Evolutionary conservation across 306 rosid species (phyloP).

Genomic region (Chamaecrista fasciculata): DNA sequence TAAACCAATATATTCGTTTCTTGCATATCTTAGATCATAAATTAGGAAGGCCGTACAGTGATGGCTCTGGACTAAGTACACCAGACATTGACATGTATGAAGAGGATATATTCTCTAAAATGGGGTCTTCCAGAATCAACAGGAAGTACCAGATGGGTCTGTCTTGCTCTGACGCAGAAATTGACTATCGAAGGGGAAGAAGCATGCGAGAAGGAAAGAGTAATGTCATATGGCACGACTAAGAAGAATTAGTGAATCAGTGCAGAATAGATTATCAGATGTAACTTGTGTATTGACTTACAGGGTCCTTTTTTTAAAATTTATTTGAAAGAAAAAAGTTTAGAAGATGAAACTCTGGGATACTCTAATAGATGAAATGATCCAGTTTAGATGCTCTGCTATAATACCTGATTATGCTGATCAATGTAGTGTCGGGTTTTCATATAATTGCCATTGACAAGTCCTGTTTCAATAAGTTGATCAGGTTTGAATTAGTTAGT

Average conservation of each 20-base stretch:
- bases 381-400: conserved; percentile 62
- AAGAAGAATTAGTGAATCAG: conserved; percentile 40
- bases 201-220: conserved; percentile 67
- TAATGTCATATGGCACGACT: conserved; percentile 57
- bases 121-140: conserved; percentile 57
- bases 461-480: conserved; percentile 28
- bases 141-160: conserved; percentile 66
- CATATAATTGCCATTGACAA: conserved; percentile 12
- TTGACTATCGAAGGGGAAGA: conserved; percentile 90
- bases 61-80: conserved; percentile 57
- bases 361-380: conserved; percentile 58
- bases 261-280: conserved; percentile 37
- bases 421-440: conserved; percentile 42
- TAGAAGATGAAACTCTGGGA: conserved; percentile 29
- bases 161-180: conserved; percentile 94
- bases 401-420: conserved; percentile 42
- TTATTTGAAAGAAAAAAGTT: background rate
- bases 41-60: conserved; percentile 45
- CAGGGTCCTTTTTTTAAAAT: conserved; percentile 26
- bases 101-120: conserved; percentile 67
- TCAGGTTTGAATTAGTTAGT: no score
- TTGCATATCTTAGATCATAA: conserved; percentile 54
- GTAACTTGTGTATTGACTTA: conserved; percentile 45
- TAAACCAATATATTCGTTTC: conserved; percentile 30
- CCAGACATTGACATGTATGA: conserved; percentile 47